Evolutionary conservation across 306 rosid species (phyloP), one percentile per base, ranked within the genome.

Genomic region (Cucurbita pepo): DNA sequence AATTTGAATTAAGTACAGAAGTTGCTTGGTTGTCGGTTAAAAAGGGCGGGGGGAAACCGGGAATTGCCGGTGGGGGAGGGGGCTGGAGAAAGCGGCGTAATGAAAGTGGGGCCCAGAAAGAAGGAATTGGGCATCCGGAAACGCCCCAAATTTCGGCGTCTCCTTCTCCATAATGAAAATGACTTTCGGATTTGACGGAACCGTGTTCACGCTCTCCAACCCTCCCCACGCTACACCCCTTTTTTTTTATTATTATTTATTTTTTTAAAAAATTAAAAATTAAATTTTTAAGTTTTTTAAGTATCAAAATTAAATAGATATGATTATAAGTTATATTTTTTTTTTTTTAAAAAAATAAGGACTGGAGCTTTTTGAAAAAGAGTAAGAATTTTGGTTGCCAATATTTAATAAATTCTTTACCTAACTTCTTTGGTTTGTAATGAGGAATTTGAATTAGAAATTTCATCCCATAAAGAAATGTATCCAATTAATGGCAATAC

Each of bases 121-220:
- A n/a, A 6, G 10, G 5, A 19, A 55, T 54, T 3, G 59, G 59
- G 10, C 25, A 25, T 5, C 16, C 64, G 69, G 69, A 43, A 44
- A 65, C 72, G 72, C 72, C 72, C 50, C 18, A 44, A 65, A 43
- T 65, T 65, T 65, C 72, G 72, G 54, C 72, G 72, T 65, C 37
- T 44, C 55, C 3, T 44, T 65, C 71, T 65, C 71, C 50, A 12
- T 30, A 30, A 30, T 43, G 54, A 50, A 50, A 5, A 14, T 43
- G 71, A 44, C 36, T 6, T 65, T 65, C 72, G 52, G 72, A 37
- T 61, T 61, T 61, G 25, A 16, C 69, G 48, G 69, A 38, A 61
- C 1, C 69, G 69, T 22, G n/a, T 64, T 64, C 54, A 50, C 54
- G 54, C 54, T 50, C 54, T n/a, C 54, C 54, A n/a, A 14, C 7